Evolutionary conservation across 1,284 basidiomycete genomes (phyloP), one percentile per base, ranked within the genome.

Genomic region (Cryptococcus floricola): DNA sequence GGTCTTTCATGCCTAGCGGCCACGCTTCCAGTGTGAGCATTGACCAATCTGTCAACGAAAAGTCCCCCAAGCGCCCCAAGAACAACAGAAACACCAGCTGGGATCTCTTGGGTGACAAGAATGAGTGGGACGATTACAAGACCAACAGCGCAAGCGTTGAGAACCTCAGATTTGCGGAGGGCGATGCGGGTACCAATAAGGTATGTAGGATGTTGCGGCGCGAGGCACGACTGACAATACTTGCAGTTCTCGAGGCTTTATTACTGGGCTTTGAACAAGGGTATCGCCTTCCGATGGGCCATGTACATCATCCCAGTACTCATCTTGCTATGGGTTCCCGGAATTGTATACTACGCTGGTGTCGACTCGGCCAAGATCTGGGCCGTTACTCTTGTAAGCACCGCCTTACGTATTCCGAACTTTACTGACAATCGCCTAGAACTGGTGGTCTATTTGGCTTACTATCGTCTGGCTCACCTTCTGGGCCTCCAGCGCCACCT

Each of bases 401-500:
- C 2, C 25, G 6, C 12, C 39, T 44, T n/a, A n/a, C 42, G 23
- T 23, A 45, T 12, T 18, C 3, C 41, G 34, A 25, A 31, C 2
- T 42, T 14, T 18, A 19, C 44, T 46, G 44, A 46, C 27, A 19
- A 42, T 27, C 18, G 14, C 25, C 31, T 52, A 73, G 69, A 64
- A 89, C 10, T 93, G 85, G 84, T 95, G 91, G 91, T 90, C 88
- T 54, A 85, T 91, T 58, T 94, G 89, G 89, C 78, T 92, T 42
- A 84, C 81, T 41, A 82, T 91, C 41, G 78, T 84, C 31, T 93
- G 90, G 90, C 82, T 68, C 80, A 88, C 89, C 19, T 94, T 90
- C 88, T 95, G 91, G 91, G 83, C 77, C 41, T 80, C 85, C 6
- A 81, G 88, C 43, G 87, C 88, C 5, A 75, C 78, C 37, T 81